Evolutionary conservation across 2,329 filamentous ascomycete species (phyloP).

Genomic region (Pseudogymnoascus sp.): DNA sequence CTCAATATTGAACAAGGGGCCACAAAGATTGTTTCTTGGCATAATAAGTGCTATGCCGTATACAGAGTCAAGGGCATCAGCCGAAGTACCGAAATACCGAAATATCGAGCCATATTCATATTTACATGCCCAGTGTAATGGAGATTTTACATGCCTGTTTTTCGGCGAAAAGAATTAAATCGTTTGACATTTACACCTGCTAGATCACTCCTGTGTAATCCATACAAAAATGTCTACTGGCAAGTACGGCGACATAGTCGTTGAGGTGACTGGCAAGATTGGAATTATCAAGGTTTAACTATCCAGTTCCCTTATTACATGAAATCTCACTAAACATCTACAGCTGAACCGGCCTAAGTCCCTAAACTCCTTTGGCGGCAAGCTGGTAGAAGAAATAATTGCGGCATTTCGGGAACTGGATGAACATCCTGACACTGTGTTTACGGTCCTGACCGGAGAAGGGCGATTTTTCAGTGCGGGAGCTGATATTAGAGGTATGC

Average conservation of each 20-base stretch:
- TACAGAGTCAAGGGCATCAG: no score
- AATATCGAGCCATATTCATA: no score
- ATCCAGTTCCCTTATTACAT: background rate
- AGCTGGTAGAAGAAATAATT: conserved; percentile 36
- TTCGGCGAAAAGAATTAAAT: no score
- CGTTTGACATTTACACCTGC: no score
- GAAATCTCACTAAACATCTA: background rate
- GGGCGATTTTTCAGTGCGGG: conserved; percentile 44
- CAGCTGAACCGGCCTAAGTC: conserved; percentile 42
- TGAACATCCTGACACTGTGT: conserved; percentile 40
- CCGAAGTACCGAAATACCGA: no score
- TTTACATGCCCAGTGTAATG: no score
- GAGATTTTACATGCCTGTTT: no score
- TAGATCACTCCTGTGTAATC: no score
- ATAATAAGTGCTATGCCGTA: no score
- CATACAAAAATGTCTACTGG: background rate
- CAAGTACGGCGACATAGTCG: conserved; percentile 36
- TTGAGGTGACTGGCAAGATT: conserved; percentile 37
- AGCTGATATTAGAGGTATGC: conserved; percentile 38
- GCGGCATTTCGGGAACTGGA: conserved; percentile 38
- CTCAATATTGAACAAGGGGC: no score
- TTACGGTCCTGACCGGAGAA: conserved; percentile 44
- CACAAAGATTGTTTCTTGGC: no score
- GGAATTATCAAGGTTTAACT: conserved; percentile 37
- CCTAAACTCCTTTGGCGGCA: conserved; percentile 42